Evolutionary conservation across 345 rosid genomes (phyloP).

Genomic region (Eucalyptus grandis): DNA sequence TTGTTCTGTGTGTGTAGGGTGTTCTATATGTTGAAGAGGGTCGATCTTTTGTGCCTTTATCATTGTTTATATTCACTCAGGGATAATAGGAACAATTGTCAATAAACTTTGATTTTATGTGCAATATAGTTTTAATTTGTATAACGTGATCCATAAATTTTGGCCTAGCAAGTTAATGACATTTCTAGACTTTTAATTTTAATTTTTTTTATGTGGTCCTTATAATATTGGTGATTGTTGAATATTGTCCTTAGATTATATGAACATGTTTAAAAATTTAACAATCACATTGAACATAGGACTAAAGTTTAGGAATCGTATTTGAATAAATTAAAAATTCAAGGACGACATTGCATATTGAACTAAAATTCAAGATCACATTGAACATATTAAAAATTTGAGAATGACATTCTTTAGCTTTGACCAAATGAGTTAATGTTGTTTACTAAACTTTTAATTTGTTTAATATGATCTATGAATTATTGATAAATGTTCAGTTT

Average conservation of each 20-base stretch:
- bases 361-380: background rate
- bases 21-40: background rate
- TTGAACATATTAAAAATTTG: no score
- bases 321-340: background rate
- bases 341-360: fast-evolving
- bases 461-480: background rate
- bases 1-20: background rate
- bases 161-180: background rate
- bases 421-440: background rate
- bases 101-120: background rate
- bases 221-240: background rate
- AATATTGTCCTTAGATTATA: background rate
- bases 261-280: background rate
- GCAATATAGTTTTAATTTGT: background rate
- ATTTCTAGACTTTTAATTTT: background rate
- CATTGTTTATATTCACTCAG: background rate
- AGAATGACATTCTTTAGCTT: background rate
- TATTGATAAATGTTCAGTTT: background rate
- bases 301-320: background rate
- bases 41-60: background rate
- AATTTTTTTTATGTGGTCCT: background rate
- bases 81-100: background rate
- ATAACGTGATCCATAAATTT: fast-evolving
- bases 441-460: background rate
- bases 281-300: background rate